Evolutionary conservation across 768 basidiomycete genomes (phyloP), one percentile per base, ranked within the genome.

Genomic region (Leucogyrophana mollusca): DNA sequence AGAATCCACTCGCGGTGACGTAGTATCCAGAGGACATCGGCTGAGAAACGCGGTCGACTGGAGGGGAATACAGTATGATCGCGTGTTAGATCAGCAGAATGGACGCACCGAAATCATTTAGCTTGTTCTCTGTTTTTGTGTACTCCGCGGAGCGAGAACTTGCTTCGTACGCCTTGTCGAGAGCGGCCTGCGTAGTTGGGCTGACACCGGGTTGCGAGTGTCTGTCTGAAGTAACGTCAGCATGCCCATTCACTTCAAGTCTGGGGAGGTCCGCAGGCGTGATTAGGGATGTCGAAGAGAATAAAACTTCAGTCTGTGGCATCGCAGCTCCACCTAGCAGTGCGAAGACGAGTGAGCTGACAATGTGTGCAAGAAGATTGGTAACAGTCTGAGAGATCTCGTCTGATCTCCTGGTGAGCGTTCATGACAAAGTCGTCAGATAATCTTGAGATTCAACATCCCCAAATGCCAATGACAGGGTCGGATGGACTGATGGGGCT

Each of bases 31-130:
- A 45, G 3, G 21, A 25, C 8, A 45, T 13, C 20, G 35, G 20
- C 16, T 37, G 16, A 9, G 20, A 16, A 37, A 38, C 3, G 9
- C 44, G 34, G 20, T 45, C 44, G 23, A 27, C 44, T 45, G 35
- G n/a, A n/a, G n/a, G n/a, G n/a, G n/a, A n/a, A 21, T 20, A 6
- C n/a, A 3, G 10, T 9, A 17, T 41, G 16, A n/a, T n/a, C n/a
- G 23, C 10, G 16, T 34, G n/a, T 16, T 10, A 34, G 10, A 6
- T 14, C 13, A 20, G 14, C 10, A 43, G 8, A 4, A 4, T 5
- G 3, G 3, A 22, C 42, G 8, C 22, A 43, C 42, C 42, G 33
- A 43, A 20, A 21, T 22, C 22, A 43, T 43, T 43, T 25, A 43
- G 3, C 14, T n/a, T 33, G 14, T 18, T 34, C 32, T 43, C 42